phyloP scores from a whole-genome alignment of 345 rosid genomes.

The Pugionium dolabratum region DNA sequence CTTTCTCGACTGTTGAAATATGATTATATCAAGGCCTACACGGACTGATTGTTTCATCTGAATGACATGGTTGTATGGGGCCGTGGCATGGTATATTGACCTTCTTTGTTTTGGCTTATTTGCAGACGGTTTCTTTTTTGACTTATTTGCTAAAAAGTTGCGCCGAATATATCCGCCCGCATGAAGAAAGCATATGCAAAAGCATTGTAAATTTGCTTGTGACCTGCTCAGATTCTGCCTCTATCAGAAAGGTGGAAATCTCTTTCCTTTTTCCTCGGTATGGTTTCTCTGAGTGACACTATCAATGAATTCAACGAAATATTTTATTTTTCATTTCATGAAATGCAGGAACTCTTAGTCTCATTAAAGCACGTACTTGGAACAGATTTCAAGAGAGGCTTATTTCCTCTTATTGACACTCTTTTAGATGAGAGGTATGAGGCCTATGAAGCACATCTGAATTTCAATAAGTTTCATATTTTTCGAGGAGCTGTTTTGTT shows the following conservation, averaged over 20 bases:
- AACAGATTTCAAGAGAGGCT: conserved; percentile 97
- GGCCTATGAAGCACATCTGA: conserved; percentile 15
- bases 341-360: conserved; percentile 87
- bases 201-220: conserved; percentile 98
- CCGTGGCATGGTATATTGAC: conserved; percentile 23
- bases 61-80: not conserved
- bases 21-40: not conserved
- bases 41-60: conserved; percentile 6
- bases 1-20: conserved; percentile 14
- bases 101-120: conserved; percentile 28
- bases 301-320: conserved; percentile 13
- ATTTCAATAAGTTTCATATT: conserved; percentile 1
- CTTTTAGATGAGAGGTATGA: conserved; percentile 89
- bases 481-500: conserved; percentile 13
- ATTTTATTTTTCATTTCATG: conserved; percentile 29
- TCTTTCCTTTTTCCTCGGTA: conserved; percentile 4
- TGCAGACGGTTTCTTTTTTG: conserved; percentile 97
- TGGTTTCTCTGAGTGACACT: conserved; percentile 11
- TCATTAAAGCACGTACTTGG: conserved; percentile 97
- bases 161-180: conserved; percentile 92
- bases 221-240: conserved; percentile 95
- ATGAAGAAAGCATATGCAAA: conserved; percentile 94
- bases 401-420: conserved; percentile 95
- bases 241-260: conserved; percentile 80
- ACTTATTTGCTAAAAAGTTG: conserved; percentile 94